Conservation (phyloP, 2,329 filamentous ascomycete genomes). For the Ophiostoma populinum region DNA sequence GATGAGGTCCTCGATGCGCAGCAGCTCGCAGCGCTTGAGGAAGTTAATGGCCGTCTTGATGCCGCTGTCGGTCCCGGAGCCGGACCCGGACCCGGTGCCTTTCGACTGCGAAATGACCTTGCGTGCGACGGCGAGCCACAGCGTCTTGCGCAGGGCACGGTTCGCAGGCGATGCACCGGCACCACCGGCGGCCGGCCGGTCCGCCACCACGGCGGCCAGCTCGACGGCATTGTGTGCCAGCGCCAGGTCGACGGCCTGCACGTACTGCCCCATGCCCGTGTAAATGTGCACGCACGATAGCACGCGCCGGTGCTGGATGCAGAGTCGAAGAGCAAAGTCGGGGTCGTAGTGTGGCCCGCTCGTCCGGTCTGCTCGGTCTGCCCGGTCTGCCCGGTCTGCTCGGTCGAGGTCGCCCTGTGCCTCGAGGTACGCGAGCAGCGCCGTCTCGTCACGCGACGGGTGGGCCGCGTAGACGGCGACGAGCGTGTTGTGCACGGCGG, state of each 20-base stretch:
- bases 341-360: conserved; percentile 78
- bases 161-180: conserved; percentile 25
- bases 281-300: conserved; percentile 96
- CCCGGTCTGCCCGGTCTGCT: no score
- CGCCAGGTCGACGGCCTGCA: conserved; percentile 82
- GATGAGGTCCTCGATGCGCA: conserved; percentile 91
- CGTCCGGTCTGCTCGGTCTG: no score
- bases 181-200: conserved; percentile 40
- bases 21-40: conserved; percentile 72
- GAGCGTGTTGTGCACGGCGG: conserved; percentile 90
- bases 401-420: conserved; percentile 57
- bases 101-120: conserved; percentile 58
- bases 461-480: conserved; percentile 91
- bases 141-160: conserved; percentile 67
- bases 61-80: conserved; percentile 27
- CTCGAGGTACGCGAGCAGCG: conserved; percentile 75
- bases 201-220: conserved; percentile 75
- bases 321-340: conserved; percentile 87
- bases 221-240: conserved; percentile 81
- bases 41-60: conserved; percentile 94
- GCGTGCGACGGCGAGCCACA: conserved; percentile 89
- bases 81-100: conserved; percentile 20
- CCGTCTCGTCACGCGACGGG: conserved; percentile 65
- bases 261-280: conserved; percentile 86
- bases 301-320: conserved; percentile 85